Evolutionary conservation across 192 early-diverging fungal species (phyloP).

Genomic region (Kickxella alabastrina): DNA sequence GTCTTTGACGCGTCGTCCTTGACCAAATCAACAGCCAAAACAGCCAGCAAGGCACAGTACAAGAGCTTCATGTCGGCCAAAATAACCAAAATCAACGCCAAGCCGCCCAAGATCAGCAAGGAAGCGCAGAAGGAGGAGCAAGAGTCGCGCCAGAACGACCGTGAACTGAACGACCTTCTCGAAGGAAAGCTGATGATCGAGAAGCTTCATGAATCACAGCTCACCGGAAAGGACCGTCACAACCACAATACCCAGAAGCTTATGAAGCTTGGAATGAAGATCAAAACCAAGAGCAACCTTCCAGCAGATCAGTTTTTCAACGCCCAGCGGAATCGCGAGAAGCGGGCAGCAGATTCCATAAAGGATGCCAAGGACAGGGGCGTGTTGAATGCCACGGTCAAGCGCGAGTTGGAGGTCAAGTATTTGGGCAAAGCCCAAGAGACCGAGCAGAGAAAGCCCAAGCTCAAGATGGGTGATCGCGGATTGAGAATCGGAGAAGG

Average conservation of each 20-base stretch:
- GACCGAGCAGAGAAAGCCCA: not conserved
- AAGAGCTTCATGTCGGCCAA: constrained; percentile 51
- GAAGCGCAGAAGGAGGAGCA: constrained; percentile 66
- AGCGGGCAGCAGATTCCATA: constrained; percentile 11
- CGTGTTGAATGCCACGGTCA: constrained; percentile 24
- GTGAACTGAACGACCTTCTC: constrained; percentile 26
- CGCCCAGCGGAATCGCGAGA: constrained; percentile 12
- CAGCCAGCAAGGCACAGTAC: constrained; percentile 29
- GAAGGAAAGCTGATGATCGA: constrained; percentile 42
- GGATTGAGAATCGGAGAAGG: constrained; percentile 27
- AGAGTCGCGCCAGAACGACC: constrained; percentile 21
- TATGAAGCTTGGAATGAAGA: constrained; percentile 35
- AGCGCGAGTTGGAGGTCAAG: constrained; percentile 24
- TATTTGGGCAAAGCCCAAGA: constrained; percentile 21
- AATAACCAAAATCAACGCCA: constrained; percentile 74
- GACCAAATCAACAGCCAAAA: too few relatives aligned
- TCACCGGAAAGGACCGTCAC: constrained; percentile 36
- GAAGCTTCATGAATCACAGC: constrained; percentile 43
- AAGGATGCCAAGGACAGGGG: constrained; percentile 43
- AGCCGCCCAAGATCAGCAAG: constrained; percentile 74
- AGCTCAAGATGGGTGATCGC: constrained; percentile 7
- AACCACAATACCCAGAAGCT: constrained; percentile 40
- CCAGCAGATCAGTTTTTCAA: constrained; percentile 24
- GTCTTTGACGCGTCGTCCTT: too few relatives aligned
- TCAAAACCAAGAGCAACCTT: constrained; percentile 35